These are phyloP conservation scores for Solanum phureja DNA, from an alignment of 257 asterid species.

Conservation along the genomic window DNA sequence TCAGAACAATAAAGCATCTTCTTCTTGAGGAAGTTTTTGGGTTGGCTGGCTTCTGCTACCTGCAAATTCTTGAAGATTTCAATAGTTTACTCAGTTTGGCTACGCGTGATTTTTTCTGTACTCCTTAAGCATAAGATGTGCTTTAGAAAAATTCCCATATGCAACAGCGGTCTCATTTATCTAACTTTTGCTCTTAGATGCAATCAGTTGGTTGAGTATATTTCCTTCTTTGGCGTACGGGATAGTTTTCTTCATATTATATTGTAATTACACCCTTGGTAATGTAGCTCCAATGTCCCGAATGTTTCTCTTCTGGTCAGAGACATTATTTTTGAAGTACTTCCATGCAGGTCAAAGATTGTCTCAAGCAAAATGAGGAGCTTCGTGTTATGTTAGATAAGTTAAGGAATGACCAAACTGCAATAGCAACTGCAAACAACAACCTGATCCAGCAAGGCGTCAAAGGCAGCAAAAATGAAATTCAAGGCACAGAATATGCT, in stretches of 20 bases:
- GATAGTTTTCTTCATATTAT: not conserved
- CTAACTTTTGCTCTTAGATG: not conserved
- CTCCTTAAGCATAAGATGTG: not conserved
- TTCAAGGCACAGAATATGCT: constrained; percentile 19
- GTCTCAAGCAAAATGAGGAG: constrained; percentile 73
- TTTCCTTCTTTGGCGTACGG: not conserved
- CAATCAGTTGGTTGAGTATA: not conserved
- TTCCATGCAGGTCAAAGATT: constrained; percentile 56
- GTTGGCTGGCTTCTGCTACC: not conserved
- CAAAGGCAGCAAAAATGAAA: constrained; percentile 25
- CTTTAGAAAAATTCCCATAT: not conserved
- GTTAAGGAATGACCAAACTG: constrained; percentile 55
- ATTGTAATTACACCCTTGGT: not conserved
- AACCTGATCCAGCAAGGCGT: constrained; percentile 19
- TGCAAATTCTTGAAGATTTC: not conserved
- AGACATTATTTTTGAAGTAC: not conserved
- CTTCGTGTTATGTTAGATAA: constrained; percentile 64
- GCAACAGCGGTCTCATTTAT: not conserved
- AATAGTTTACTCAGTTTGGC: not conserved
- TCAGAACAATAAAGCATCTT: not conserved
- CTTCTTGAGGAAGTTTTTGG: not conserved
- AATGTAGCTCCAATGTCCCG: not conserved
- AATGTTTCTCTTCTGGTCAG: not conserved
- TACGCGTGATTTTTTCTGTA: not conserved
- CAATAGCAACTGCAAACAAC: constrained; percentile 21